Evolutionary conservation across 1,284 basidiomycete species (phyloP).

Genomic region (Cutaneotrichosporon sp.): DNA sequence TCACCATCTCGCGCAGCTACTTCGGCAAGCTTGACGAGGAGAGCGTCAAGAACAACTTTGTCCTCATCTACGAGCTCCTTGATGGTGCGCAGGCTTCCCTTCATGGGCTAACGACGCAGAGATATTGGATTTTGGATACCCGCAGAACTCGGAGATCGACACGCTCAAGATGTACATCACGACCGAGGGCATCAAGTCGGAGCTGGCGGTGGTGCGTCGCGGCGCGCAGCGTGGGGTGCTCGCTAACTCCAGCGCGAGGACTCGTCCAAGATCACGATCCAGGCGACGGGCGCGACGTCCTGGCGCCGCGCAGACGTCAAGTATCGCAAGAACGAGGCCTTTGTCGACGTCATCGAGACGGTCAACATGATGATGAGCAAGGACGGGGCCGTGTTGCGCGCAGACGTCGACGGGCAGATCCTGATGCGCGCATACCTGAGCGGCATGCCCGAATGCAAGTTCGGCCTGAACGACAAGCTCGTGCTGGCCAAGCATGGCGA

Average conservation of each 20-base stretch:
- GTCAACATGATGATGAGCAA: conserved; percentile 96
- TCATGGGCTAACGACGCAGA: conserved; percentile 55
- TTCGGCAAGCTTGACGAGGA: conserved; percentile 98
- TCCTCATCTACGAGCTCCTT: conserved; percentile 89
- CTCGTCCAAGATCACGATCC: conserved; percentile 90
- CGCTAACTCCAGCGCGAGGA: conserved; percentile 65
- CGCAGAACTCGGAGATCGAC: conserved; percentile 98
- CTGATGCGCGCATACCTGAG: conserved; percentile 96
- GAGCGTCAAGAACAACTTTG: conserved; percentile 97
- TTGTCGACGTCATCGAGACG: conserved; percentile 94
- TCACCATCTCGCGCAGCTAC: conserved; percentile 86
- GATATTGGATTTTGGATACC: conserved; percentile 97
- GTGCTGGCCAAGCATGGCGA: conserved; percentile 77
- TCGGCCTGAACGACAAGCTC: conserved; percentile 95
- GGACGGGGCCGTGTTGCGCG: conserved; percentile 86
- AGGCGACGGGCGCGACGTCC: conserved; percentile 89
- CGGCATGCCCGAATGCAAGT: conserved; percentile 95
- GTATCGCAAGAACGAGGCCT: conserved; percentile 97
- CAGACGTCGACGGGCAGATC: conserved; percentile 97
- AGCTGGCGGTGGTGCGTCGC: conserved; percentile 63
- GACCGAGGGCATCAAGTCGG: conserved; percentile 88
- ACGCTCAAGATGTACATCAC: conserved; percentile 98
- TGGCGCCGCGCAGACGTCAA: conserved; percentile 93
- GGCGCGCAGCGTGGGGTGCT: neutral
- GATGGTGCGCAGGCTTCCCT: conserved; percentile 61